Percentiles rank a stretch among this genome's conserved stretches.
Conservation (phyloP, 2,329 filamentous ascomycete species). For the Colletotrichum lini region DNA sequence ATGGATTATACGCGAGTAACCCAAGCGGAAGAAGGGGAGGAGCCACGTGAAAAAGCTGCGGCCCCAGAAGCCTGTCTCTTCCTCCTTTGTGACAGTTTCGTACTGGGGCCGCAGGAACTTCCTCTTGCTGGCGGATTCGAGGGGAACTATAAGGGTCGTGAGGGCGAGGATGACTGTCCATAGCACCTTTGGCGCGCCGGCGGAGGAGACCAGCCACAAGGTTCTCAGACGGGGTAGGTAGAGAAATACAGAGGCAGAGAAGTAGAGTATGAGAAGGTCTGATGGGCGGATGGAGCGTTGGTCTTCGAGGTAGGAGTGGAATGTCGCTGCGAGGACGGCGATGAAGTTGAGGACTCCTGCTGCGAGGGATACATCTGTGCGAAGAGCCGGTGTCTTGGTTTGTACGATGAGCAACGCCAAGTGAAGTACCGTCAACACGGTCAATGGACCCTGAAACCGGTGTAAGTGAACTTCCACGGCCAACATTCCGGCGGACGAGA, state of each 20-base stretch:
- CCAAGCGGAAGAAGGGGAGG: constrained; percentile 38
- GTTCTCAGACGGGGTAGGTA: constrained; percentile 2
- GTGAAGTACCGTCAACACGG: not conserved
- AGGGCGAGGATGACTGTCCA: constrained; percentile 12
- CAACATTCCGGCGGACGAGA: not conserved
- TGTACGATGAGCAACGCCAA: not conserved
- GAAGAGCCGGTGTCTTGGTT: not conserved
- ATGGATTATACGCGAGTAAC: constrained; percentile 45
- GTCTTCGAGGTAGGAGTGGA: constrained; percentile 25
- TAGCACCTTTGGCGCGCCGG: not conserved
- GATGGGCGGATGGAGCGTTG: constrained; percentile 23
- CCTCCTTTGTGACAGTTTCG: constrained; percentile 36
- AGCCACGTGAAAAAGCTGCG: constrained; percentile 46
- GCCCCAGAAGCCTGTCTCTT: constrained; percentile 45
- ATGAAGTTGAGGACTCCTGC: constrained; percentile 17
- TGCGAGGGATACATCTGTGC: constrained; percentile 4
- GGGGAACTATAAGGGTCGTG: constrained; percentile 22
- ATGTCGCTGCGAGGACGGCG: constrained; percentile 9
- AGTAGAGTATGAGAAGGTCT: constrained; percentile 24
- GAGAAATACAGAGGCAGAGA: constrained; percentile 7
- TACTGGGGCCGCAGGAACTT: constrained; percentile 24
- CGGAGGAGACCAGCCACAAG: constrained; percentile 2
- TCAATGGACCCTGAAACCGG: not conserved
- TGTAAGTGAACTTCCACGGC: not conserved
- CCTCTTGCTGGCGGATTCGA: constrained; percentile 45